Base-by-base conservation (phyloP, 768 basidiomycete genomes). In the Russula griseocarnosa region DNA sequence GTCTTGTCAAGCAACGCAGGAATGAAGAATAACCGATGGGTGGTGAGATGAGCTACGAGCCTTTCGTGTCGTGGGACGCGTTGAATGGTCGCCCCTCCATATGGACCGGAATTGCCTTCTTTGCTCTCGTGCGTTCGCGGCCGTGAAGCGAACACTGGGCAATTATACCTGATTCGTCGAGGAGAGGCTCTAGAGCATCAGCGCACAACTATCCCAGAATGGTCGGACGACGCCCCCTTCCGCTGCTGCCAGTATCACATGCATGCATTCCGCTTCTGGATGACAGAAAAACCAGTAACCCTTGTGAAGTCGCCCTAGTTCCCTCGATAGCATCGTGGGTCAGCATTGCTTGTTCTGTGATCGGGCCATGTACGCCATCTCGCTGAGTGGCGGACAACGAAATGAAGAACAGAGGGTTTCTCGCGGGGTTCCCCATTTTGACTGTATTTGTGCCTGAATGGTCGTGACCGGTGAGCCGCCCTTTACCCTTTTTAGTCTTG, bases 131-230 rank as follows among this genome's bases (percentile, higher is more conserved):
- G 13, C 49, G 30, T 52, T 42, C 49, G 8, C 60, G 28, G 46
- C 30, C 22, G 3, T 60, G n/a, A 60, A 42, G 28, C 62, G 42
- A 58, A 58, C 34, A 36, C 14, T 54, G 32, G 3, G 57, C 57
- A 64, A 64, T 64, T 55, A 64, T 55, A 55, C 63, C 63, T 14
- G 53, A 64, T 64, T 47, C 36, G 63, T 60, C 58, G 32, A 38
- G 26, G 22, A 9, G 11, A 36, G 24, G 20, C 47, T 20, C 42
- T 11, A 32, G n/a, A 38, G 58, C 63, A 60, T 55, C 58, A 18
- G 36, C 58, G 63, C 46, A 30, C 63, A 49, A 30, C 28, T 54
- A 44, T n/a, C 63, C 51, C 53, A 60, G 58, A 60, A 55, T 55
- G 58, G 58, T 55, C 58, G 53, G 24, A 22, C n/a, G 24, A 28